These are phyloP conservation scores for Pseudogymnoascus sp. DNA, from an alignment of 2,329 filamentous ascomycete genomes.

Conservation along the genomic window DNA sequence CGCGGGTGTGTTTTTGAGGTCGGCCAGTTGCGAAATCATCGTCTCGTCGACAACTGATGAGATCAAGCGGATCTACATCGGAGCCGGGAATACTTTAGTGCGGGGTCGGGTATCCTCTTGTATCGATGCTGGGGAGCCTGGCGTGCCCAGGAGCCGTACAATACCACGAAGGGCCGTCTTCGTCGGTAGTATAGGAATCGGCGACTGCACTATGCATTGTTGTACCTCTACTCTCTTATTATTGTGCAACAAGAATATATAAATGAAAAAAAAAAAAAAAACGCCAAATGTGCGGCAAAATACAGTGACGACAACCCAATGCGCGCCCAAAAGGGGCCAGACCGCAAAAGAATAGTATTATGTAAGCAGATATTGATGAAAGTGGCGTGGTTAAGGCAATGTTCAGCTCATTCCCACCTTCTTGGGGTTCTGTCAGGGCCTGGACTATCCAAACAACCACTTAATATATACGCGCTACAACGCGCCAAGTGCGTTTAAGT, in stretches of 20 bases:
- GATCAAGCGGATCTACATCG: slow-evolving; percentile 7
- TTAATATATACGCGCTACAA: neutral
- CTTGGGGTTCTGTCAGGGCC: neutral
- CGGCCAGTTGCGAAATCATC: neutral
- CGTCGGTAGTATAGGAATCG: neutral
- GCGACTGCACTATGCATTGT: neutral
- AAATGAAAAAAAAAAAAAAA: neutral
- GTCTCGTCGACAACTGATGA: neutral
- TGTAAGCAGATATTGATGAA: neutral
- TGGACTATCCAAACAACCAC: neutral
- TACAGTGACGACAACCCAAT: neutral
- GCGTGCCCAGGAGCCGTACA: neutral
- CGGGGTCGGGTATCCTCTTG: neutral
- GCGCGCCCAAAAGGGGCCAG: neutral
- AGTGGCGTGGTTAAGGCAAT: slow-evolving; percentile 3
- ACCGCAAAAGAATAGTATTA: neutral
- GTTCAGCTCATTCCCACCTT: neutral
- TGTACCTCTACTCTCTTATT: neutral
- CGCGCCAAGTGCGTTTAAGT: neutral
- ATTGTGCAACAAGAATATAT: neutral
- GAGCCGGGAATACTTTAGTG: neutral
- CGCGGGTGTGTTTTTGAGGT: neutral
- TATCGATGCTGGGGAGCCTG: neutral
- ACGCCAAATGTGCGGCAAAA: neutral
- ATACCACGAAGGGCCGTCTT: neutral